Base-by-base conservation (phyloP, 768 basidiomycete genomes). In the Daedaleopsis sinensis region DNA sequence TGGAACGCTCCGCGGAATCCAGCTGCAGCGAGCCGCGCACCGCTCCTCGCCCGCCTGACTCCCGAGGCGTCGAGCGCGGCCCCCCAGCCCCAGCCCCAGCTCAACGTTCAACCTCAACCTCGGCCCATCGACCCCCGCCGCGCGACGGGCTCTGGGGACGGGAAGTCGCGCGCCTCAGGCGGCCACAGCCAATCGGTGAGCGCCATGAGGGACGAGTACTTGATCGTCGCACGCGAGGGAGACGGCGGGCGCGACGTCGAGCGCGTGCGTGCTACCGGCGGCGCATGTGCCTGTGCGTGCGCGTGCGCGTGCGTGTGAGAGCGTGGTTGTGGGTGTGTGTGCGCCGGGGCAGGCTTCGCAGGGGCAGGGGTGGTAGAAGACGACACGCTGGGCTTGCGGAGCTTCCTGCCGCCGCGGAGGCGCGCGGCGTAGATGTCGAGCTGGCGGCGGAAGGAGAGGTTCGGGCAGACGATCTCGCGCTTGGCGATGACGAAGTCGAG, bases 361-460 rank as follows among this genome's bases (percentile, higher is more conserved):
- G 27, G 27, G 4, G 27, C 27, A 7, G 27, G 27, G 27, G 27
- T 3, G 27, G 27, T 7, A 32, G 27, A 3, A 7, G 27, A 32
- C 27, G 27, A 32, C 27, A 32, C 4, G 27, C 27, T 43, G 53
- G 43, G 57, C 32, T 50, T 44, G 19, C 55, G 35, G 42, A 63
- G 52, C 57, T 59, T 59, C 43, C 42, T 52, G 49, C 38, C 37
- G 37, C 56, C 57, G 46, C 46, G 53, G 51, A 63, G 65, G 24
- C 61, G 65, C 53, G 54, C 52, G 36, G 71, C 75, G 73, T 77
- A 82, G 4, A 39, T 46, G 21, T 72, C 65, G 8, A 90, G 78
- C 73, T 93, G 90, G 51, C 73, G 71, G 55, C 82, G 77, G 72
- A 92, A 91, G 10, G 88, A 88, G 1, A 73, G n/a, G 67, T 91